phyloP scores from a whole-genome alignment of 352 stramenopile species.

The Pythium folliculosum region DNA sequence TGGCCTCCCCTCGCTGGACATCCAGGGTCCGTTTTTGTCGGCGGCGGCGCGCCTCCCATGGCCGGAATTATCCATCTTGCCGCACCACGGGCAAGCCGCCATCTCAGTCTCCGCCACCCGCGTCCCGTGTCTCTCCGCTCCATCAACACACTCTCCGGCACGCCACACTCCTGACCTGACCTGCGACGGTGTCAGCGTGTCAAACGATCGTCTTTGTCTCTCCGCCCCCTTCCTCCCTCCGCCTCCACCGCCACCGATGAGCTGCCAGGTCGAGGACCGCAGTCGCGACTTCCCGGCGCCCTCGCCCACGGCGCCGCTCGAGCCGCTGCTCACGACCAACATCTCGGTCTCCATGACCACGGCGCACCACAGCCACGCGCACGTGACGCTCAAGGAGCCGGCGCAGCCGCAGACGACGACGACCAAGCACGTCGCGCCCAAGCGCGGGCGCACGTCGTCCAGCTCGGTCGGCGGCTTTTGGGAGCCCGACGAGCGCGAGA shows the following conservation, averaged over 20 bases:
- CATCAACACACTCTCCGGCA: neutral
- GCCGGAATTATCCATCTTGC: slow-evolving; percentile 24
- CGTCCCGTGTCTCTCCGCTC: neutral
- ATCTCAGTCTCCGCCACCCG: neutral
- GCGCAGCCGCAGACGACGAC: slow-evolving; percentile 2
- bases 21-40: slow-evolving; percentile 13
- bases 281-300: slow-evolving; percentile 10
- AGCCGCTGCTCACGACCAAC: slow-evolving; percentile 27
- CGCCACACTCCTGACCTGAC: neutral
- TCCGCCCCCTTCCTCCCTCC: neutral
- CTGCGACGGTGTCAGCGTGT: slow-evolving; percentile 4
- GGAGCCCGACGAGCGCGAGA: slow-evolving; percentile 39
- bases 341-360: slow-evolving; percentile 24
- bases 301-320: slow-evolving; percentile 11
- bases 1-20: neutral
- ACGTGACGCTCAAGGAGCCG: slow-evolving; percentile 13
- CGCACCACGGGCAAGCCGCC: slow-evolving; percentile 1
- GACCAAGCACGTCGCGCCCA: slow-evolving; percentile 1
- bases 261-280: slow-evolving; percentile 22
- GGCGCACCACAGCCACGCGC: neutral
- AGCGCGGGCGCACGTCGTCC: slow-evolving; percentile 29
- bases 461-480: slow-evolving; percentile 33
- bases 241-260: slow-evolving; percentile 6
- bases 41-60: neutral
- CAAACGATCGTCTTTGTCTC: neutral